A percentile compares a stretch with the other conserved stretches of the same genome.
Conservation (phyloP, 768 basidiomycete species). For the Boletus pseudo-olivaceus region DNA sequence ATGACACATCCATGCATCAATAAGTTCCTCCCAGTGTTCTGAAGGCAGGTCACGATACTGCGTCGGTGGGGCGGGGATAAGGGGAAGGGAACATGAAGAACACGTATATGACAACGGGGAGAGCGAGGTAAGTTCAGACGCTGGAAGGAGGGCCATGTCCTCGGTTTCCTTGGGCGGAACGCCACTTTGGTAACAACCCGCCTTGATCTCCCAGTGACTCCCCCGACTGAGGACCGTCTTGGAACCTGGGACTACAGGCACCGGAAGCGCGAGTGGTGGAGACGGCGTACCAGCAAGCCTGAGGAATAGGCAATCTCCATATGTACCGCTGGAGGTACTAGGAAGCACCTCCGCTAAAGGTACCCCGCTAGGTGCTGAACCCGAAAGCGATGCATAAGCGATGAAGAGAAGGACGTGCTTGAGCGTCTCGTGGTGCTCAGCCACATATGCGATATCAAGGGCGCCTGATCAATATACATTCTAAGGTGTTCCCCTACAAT, state of each 20-base stretch:
- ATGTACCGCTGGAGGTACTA: conserved; percentile 36
- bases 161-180: conserved; percentile 15
- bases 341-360: conserved; percentile 62
- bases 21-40: conserved; percentile 95
- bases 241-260: conserved; percentile 54
- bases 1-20: conserved; percentile 99
- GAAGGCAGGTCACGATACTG: conserved; percentile 86
- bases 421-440: conserved; percentile 85
- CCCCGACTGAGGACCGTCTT: conserved; percentile 55
- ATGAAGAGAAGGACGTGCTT: conserved; percentile 77
- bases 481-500: not conserved
- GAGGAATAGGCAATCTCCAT: conserved; percentile 58
- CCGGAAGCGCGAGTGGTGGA: conserved; percentile 53
- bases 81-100: conserved; percentile 71
- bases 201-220: conserved; percentile 70
- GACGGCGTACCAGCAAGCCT: conserved; percentile 58
- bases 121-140: conserved; percentile 54
- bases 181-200: conserved; percentile 36
- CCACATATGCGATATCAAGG: conserved; percentile 49
- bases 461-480: conserved; percentile 16
- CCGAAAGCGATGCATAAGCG: conserved; percentile 26
- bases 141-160: conserved; percentile 57
- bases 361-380: conserved; percentile 39
- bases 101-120: conserved; percentile 71
- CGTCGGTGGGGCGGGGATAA: conserved; percentile 50